Evolutionary conservation across 306 rosid genomes (phyloP).

Genomic region (Fragaria iinumae): DNA sequence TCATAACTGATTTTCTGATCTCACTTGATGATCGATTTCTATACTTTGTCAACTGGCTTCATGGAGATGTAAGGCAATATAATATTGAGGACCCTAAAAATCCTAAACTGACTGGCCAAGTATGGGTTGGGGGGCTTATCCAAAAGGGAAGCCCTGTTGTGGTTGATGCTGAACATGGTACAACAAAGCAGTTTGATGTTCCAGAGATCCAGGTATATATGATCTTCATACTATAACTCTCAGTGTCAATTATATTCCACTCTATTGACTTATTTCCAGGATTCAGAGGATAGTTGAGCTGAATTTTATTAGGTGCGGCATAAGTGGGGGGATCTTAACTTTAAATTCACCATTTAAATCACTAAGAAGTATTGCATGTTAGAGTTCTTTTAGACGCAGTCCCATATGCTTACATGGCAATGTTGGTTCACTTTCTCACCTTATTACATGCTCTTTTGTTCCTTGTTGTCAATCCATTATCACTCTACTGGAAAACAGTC

Average conservation of each 20-base stretch:
- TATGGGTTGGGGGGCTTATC: slow-evolving; percentile 84
- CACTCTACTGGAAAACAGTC: background rate
- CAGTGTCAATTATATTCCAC: background rate
- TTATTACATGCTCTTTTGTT: background rate
- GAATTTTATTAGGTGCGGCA: background rate
- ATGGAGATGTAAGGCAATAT: slow-evolving; percentile 90
- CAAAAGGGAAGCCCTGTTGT: slow-evolving; percentile 72
- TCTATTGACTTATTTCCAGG: background rate
- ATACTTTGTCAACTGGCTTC: slow-evolving; percentile 93
- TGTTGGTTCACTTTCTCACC: background rate
- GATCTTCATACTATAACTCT: background rate
- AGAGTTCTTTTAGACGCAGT: background rate
- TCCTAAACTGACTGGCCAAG: slow-evolving; percentile 74
- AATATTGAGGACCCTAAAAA: slow-evolving; percentile 69
- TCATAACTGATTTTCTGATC: slow-evolving; percentile 79
- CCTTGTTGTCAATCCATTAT: background rate
- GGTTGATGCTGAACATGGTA: slow-evolving; percentile 65
- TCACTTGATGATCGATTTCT: slow-evolving; percentile 90
- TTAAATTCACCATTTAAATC: background rate
- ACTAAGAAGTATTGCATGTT: background rate
- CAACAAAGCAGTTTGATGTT: slow-evolving; percentile 65
- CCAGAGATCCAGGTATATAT: slow-evolving; percentile 77
- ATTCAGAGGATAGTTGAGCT: background rate
- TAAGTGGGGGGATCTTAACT: background rate
- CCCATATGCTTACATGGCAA: background rate